These are phyloP conservation scores for Lactarius tabidus DNA, from an alignment of 768 basidiomycete genomes.

Conservation along the genomic window DNA sequence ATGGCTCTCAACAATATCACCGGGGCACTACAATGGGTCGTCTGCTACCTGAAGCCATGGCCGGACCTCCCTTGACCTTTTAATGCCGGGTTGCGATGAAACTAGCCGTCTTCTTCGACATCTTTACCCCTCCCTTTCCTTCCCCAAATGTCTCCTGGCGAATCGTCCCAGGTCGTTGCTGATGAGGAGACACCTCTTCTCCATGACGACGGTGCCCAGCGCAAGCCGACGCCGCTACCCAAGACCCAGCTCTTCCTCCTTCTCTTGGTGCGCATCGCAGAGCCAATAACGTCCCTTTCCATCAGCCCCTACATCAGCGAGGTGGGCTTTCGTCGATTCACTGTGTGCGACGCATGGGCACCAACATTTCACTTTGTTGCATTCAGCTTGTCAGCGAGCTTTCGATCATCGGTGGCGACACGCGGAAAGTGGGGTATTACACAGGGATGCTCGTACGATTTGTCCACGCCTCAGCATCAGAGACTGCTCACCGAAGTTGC, in stretches of 20 bases:
- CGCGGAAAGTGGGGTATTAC: constrained; percentile 46
- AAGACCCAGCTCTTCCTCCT: constrained; percentile 10
- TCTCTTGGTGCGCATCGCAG: constrained; percentile 10
- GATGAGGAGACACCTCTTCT: constrained; percentile 19
- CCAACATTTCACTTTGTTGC: neutral
- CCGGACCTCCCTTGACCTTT: neutral
- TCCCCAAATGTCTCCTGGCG: constrained; percentile 2
- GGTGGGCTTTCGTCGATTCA: constrained; percentile 27
- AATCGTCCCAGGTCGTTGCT: neutral
- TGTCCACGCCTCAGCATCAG: neutral
- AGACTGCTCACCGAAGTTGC: neutral
- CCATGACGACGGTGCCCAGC: neutral
- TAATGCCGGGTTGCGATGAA: neutral
- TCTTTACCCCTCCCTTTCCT: neutral
- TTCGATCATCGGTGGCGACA: constrained; percentile 42
- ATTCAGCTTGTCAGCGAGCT: constrained; percentile 42
- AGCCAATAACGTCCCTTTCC: constrained; percentile 12
- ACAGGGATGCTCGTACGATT: constrained; percentile 45
- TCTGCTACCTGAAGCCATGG: neutral
- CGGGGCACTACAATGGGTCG: neutral
- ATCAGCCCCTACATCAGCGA: constrained; percentile 54
- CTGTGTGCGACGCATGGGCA: too few species aligned
- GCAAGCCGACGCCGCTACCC: constrained; percentile 13
- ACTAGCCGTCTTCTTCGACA: neutral
- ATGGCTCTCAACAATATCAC: neutral